A percentile compares a stretch with the other conserved stretches of the same genome.
These are phyloP conservation scores for Debaryomycetaceae sp. DNA, from an alignment of 1,139 yeast species.

Conservation along the genomic window DNA sequence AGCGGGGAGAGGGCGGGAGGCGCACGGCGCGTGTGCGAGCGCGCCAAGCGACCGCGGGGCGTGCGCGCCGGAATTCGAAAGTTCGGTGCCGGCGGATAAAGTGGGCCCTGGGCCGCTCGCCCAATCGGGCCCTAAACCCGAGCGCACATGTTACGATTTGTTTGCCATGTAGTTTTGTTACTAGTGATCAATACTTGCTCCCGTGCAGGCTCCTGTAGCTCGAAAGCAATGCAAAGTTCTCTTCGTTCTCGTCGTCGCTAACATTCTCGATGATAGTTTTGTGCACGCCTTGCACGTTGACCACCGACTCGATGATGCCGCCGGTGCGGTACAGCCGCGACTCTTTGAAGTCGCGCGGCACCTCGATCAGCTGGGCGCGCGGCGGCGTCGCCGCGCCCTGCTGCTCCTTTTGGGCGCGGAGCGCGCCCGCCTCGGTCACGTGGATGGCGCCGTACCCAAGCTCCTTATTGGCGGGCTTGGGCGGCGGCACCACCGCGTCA, in stretches of 20 bases:
- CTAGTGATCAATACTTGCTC: too few relatives aligned
- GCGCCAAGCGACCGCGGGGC: too few relatives aligned
- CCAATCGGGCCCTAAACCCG: too few relatives aligned
- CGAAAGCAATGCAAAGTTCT: slow-evolving; percentile 11
- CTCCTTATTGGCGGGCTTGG: slow-evolving; percentile 12
- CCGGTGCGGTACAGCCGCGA: slow-evolving; percentile 49
- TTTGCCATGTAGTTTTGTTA: too few relatives aligned
- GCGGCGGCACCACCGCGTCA: slow-evolving; percentile 23
- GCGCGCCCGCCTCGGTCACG: slow-evolving; percentile 49
- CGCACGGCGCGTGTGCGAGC: too few relatives aligned
- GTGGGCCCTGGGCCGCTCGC: too few relatives aligned
- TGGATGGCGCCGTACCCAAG: slow-evolving; percentile 43
- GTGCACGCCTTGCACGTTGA: slow-evolving; percentile 78
- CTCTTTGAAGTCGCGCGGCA: slow-evolving; percentile 28
- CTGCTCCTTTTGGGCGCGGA: slow-evolving; percentile 27
- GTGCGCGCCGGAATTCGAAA: too few relatives aligned
- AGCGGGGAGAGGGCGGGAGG: too few relatives aligned
- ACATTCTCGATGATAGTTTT: slow-evolving; percentile 78
- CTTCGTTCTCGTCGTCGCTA: slow-evolving; percentile 31
- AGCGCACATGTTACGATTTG: too few relatives aligned
- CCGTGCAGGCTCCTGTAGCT: slow-evolving; percentile 1
- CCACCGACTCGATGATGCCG: slow-evolving; percentile 80
- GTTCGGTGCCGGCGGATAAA: too few relatives aligned
- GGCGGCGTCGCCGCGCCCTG: slow-evolving; percentile 9
- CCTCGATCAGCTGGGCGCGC: slow-evolving; percentile 8